Evolutionary conservation across 352 stramenopile species (phyloP).

Genomic region (Phytophthora rubi): DNA sequence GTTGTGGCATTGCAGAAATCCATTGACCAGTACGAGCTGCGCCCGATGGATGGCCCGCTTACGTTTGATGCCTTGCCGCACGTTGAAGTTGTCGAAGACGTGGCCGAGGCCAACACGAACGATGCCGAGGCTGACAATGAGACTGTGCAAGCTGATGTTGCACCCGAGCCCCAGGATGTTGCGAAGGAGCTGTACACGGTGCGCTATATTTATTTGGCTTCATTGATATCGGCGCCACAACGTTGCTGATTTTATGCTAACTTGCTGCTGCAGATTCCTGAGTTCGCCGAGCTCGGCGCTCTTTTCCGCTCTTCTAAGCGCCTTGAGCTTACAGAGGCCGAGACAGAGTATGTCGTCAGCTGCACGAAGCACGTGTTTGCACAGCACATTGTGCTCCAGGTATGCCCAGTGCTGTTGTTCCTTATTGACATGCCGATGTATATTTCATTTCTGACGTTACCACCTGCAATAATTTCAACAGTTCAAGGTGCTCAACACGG

Average conservation of each 20-base stretch:
- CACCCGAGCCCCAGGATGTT: conserved; percentile 68
- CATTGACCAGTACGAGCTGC: conserved; percentile 89
- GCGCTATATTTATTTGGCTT: conserved; percentile 8
- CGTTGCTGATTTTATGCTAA: not conserved
- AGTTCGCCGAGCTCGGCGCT: conserved; percentile 93
- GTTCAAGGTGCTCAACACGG: conserved; percentile 99
- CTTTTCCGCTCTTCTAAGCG: conserved; percentile 94
- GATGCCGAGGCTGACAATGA: conserved; percentile 44
- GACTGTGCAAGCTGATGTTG: conserved; percentile 31
- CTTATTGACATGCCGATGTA: not conserved
- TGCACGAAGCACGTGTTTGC: conserved; percentile 98
- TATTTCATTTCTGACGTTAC: not conserved
- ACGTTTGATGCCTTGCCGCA: conserved; percentile 86
- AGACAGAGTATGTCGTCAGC: conserved; percentile 98
- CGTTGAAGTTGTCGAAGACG: conserved; percentile 75
- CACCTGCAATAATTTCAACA: conserved; percentile 56
- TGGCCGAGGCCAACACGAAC: conserved; percentile 39
- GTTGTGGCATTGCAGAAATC: conserved; percentile 79
- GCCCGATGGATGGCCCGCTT: conserved; percentile 74
- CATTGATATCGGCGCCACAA: conserved; percentile 1
- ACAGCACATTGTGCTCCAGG: conserved; percentile 94
- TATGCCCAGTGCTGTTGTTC: conserved; percentile 21
- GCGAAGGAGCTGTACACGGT: conserved; percentile 95
- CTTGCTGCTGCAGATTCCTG: conserved; percentile 79
- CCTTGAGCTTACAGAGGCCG: conserved; percentile 94